Evolutionary conservation across 345 rosid genomes (phyloP), one percentile per base, ranked within the genome.

Genomic region (Citrus trifoliata): DNA sequence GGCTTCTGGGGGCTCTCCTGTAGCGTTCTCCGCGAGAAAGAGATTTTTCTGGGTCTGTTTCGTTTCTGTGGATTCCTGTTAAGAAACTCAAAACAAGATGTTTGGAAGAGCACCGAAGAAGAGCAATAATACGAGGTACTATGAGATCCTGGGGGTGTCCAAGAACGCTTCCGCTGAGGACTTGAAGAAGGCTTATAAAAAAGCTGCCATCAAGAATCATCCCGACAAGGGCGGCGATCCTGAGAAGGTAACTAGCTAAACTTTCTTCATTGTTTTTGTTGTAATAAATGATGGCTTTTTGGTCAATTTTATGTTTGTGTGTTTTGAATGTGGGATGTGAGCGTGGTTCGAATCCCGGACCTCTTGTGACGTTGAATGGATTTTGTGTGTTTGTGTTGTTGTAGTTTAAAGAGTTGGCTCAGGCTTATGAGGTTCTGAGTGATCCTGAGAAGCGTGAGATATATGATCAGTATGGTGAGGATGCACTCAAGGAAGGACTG

Each of bases 191-290:
- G 98, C 98, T 33, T 93, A 92, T 67, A 88, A 82, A 84, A 95
- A 89, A 59, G 98, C 98, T 60, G 98, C 98, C 35, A 92, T 95
- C 79, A 93, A 92, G 85, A 93, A 95, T 67, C 98, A 95, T 80
- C 98, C 98, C 21, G 98, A 95, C 62, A 95, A 95, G 85, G 98
- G 98, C n/a, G 98, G 99, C 69, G 99, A 93, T 88, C 96, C 99
- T 19, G 98, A 92, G 81, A 94, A 94, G 93, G 98, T 94, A 65
- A 13, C 0, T 66, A 1, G 1, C 21, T 51, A 13, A 13, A 13
- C 6, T 48, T 37, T 37, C 40, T 37, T 7, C 0, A 35, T 35
- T 37, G 1, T 37, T 37, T 37, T 37, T 37, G 7, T 37, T 37
- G 9, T 37, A 37, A 37, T 14, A 10, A 10, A 12, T 4, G 4